Percentiles rank a stretch among this genome's conserved stretches.
phyloP scores from a whole-genome alignment of 257 asterid species.

The Capsicum baccatum region DNA sequence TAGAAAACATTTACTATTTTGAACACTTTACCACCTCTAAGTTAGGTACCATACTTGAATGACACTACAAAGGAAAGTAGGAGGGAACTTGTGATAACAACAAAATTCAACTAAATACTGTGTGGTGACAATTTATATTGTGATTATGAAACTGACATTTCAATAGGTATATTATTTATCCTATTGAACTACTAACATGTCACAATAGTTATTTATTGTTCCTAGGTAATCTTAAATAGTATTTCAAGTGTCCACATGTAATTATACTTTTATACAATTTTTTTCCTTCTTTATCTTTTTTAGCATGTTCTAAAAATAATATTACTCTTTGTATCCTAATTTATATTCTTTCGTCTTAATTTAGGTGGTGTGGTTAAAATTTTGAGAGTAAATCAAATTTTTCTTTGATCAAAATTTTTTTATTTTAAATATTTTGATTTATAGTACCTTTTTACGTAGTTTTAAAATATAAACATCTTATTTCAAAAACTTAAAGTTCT shows the following conservation, averaged over 20 bases:
- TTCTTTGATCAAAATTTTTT: too few species aligned
- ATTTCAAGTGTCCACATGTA: not conserved
- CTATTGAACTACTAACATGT: not conserved
- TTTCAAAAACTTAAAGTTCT: too few species aligned
- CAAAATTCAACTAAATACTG: not conserved
- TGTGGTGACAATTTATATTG: not conserved
- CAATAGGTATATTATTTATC: not conserved
- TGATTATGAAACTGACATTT: not conserved
- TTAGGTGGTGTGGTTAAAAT: too few species aligned
- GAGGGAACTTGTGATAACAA: not conserved
- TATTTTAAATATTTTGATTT: too few species aligned
- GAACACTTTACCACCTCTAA: not conserved
- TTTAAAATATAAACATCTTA: too few species aligned
- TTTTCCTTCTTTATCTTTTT: too few species aligned
- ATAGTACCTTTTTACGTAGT: too few species aligned
- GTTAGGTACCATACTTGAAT: not conserved
- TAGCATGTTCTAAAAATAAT: not conserved
- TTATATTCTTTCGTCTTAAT: not conserved
- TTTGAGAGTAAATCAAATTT: too few species aligned
- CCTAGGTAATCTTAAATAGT: not conserved
- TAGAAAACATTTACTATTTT: not conserved
- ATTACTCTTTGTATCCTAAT: rapidly evolving
- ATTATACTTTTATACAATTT: too few species aligned
- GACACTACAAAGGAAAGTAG: not conserved
- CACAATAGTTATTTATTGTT: not conserved